phyloP scores from a whole-genome alignment of 1,139 yeast species.

The Suhomyces choctaworum region DNA sequence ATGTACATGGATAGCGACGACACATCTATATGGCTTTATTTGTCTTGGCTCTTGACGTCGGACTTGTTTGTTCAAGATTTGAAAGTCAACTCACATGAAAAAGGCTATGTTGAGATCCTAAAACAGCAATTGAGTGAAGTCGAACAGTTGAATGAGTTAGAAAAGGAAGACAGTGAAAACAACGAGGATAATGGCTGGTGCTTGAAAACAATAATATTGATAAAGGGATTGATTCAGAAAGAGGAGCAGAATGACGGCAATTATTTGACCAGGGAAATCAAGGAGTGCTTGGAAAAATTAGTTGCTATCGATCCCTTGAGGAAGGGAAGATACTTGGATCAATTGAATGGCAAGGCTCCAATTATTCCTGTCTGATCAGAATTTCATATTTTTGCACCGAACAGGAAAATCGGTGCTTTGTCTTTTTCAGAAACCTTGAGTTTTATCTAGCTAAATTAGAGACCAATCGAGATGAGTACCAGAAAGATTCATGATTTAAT shows the following conservation, averaged over 20 bases:
- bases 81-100: constrained; percentile 14
- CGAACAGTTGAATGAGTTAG: constrained; percentile 58
- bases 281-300: constrained; percentile 40
- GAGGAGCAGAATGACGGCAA: constrained; percentile 14
- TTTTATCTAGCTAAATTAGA: too few species aligned
- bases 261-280: constrained; percentile 27
- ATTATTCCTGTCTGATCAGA: too few species aligned
- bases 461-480: too few species aligned
- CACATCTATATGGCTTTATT: constrained; percentile 88
- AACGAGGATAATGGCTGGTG: constrained; percentile 69
- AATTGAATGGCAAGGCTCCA: constrained; percentile 22
- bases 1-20: constrained; percentile 92
- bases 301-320: constrained; percentile 70
- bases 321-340: constrained; percentile 56
- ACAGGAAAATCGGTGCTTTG: too few species aligned
- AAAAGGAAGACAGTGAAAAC: constrained; percentile 53
- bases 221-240: constrained; percentile 36
- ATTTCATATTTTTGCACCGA: too few species aligned
- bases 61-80: constrained; percentile 43
- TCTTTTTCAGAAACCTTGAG: too few species aligned
- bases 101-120: constrained; percentile 32
- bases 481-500: too few species aligned
- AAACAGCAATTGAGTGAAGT: constrained; percentile 41
- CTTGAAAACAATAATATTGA: constrained; percentile 51
- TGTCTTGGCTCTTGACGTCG: constrained; percentile 75